Percentiles rank a stretch among this genome's conserved stretches.
These are phyloP conservation scores for Massarina eburnea DNA, from an alignment of 2,329 filamentous ascomycete genomes.

Conservation along the genomic window DNA sequence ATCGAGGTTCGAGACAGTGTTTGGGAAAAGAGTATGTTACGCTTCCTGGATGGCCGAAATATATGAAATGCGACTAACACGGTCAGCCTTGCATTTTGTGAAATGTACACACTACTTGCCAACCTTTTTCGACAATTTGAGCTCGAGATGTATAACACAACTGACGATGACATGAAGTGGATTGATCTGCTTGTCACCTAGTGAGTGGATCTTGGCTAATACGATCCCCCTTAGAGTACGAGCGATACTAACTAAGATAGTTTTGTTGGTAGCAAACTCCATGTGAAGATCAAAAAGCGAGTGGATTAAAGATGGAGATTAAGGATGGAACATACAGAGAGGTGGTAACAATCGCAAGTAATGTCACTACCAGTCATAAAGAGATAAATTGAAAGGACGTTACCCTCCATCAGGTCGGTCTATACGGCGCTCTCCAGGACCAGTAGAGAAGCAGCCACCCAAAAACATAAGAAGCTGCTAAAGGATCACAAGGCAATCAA, in stretches of 20 bases:
- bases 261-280: background rate
- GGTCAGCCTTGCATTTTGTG: slow-evolving; percentile 9
- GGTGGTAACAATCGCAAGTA: too few species aligned
- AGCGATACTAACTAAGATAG: background rate
- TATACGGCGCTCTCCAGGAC: too few species aligned
- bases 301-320: background rate
- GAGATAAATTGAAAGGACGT: too few species aligned
- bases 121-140: slow-evolving; percentile 9
- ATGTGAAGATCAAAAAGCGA: background rate
- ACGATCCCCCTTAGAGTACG: background rate
- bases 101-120: slow-evolving; percentile 10
- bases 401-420: too few species aligned
- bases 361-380: too few species aligned
- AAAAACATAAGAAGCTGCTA: too few species aligned
- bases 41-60: background rate
- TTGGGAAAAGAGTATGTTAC: slow-evolving; percentile 12
- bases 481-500: too few species aligned
- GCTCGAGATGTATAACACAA: slow-evolving; percentile 7
- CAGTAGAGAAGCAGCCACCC: too few species aligned
- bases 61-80: background rate
- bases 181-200: slow-evolving; percentile 7
- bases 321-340: too few species aligned
- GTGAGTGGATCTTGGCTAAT: slow-evolving; percentile 3
- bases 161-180: slow-evolving; percentile 11
- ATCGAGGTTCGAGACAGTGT: slow-evolving; percentile 10